Evolutionary conservation across 306 rosid genomes (phyloP).

Genomic region (Prunus campanulata): DNA sequence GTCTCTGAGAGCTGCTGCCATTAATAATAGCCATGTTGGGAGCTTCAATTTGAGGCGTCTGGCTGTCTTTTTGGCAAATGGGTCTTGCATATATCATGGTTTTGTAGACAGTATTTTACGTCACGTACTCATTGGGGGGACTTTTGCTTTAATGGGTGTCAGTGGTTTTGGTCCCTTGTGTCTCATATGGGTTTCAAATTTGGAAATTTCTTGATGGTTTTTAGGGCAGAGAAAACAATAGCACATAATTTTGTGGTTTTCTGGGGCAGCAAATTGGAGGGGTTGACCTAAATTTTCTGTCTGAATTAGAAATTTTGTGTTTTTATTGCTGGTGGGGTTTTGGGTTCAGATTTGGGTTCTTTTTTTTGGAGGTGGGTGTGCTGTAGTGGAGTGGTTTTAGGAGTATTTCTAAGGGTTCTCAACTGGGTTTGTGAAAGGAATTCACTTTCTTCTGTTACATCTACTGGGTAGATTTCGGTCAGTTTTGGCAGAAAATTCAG

Average conservation of each 20-base stretch:
- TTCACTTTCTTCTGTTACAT: constrained; percentile 16
- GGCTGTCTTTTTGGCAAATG: constrained; percentile 32
- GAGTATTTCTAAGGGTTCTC: constrained; percentile 27
- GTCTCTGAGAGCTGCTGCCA: constrained; percentile 28
- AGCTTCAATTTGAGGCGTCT: constrained; percentile 32
- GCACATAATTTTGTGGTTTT: constrained; percentile 9
- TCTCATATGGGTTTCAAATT: constrained; percentile 29
- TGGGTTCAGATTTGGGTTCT: constrained; percentile 20
- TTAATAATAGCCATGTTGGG: constrained; percentile 33
- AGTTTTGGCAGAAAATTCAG: constrained; percentile 18
- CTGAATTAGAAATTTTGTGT: constrained; percentile 22
- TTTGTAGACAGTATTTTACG: constrained; percentile 24
- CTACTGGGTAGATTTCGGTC: constrained; percentile 32
- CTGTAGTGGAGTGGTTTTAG: constrained; percentile 54
- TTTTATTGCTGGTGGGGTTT: constrained; percentile 6
- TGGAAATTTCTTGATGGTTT: constrained; percentile 37
- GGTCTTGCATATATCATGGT: constrained; percentile 35
- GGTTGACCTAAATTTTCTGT: constrained; percentile 65
- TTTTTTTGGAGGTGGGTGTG: constrained; percentile 28
- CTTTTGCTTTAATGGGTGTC: constrained; percentile 39
- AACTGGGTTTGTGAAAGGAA: constrained; percentile 25
- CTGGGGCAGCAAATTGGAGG: constrained; percentile 36
- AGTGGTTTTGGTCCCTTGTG: constrained; percentile 48
- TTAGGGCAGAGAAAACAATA: not conserved
- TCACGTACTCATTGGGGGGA: constrained; percentile 12